Base-by-base conservation (phyloP, 2,329 filamentous ascomycete species). In the Aspergillus jensenii region DNA sequence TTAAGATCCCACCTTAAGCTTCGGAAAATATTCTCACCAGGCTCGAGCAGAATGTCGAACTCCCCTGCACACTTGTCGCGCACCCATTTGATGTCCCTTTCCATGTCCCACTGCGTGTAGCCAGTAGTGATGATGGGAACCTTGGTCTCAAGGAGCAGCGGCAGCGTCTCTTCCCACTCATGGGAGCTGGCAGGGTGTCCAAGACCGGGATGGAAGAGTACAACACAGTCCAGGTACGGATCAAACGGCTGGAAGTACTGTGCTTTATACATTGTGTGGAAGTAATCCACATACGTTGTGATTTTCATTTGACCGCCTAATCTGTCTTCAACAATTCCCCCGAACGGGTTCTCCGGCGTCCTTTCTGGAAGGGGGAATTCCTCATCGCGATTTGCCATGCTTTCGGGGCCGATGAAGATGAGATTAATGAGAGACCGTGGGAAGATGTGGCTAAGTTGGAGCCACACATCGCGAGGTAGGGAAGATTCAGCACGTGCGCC, bases 401-500 rank as follows among this genome's bases (percentile, higher is more conserved):
- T 90, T 77, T 99, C 95, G 0, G 95, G 95, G 0, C 95, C 95
- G 68, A 99, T 93, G 75, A 99, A 95, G 71, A 98, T 85, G 23
- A 99, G 77, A 70, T 98, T 93, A 67, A 99, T 88, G 60, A 89
- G 85, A n/a, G 91, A 86, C 58, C 89, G 86, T n/a, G 93, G 93
- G 80, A 99, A 99, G 63, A 99, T 85, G 76, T 96, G 89, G n/a
- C 90, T 86, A 55, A 99, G 82, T 74, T 99, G 95, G 27, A 93
- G 83, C 95, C 96, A 99, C 52, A 93, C 90, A 68, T 96, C 88
- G 62, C 96, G 88, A 4, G 95, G 95, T 3, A 99, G 85, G 19
- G 93, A 98, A 4, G 95, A 98, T 76, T 99, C 95, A n/a, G 95
- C 96, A 50, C 95, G 90, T 27, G 95, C 95, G 55, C 95, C 95